These are phyloP conservation scores for Phytophthora crassamura DNA, from an alignment of 352 stramenopile species.

Conservation along the genomic window DNA sequence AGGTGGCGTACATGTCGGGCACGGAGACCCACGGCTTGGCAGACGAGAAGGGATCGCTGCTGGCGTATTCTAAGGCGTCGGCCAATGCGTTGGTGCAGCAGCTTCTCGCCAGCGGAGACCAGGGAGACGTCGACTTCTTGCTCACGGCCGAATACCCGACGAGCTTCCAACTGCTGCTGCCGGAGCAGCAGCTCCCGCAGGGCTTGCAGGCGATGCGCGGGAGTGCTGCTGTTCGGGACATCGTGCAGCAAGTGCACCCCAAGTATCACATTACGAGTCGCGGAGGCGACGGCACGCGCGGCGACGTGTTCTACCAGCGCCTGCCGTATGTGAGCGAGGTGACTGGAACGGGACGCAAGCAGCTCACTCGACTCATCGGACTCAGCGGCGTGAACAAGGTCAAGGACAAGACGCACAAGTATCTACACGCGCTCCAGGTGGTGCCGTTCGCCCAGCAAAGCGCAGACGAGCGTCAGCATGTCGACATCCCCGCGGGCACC, in stretches of 20 bases:
- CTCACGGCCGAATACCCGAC: conserved; percentile 61
- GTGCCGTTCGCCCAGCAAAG: conserved; percentile 40
- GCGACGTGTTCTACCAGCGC: conserved; percentile 78
- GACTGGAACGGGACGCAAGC: conserved; percentile 49
- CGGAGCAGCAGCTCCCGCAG: conserved; percentile 62
- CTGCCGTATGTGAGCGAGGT: conserved; percentile 80
- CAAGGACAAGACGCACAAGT: conserved; percentile 84
- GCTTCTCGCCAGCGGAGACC: conserved; percentile 25
- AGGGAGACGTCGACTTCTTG: conserved; percentile 67
- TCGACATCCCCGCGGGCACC: conserved; percentile 74
- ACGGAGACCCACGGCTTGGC: conserved; percentile 27
- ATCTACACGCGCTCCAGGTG: conserved; percentile 80
- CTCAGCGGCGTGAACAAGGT: conserved; percentile 61
- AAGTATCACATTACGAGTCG: conserved; percentile 81
- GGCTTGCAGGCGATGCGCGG: conserved; percentile 50
- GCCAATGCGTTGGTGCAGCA: conserved; percentile 24
- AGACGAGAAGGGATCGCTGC: conserved; percentile 37
- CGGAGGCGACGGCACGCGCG: conserved; percentile 37
- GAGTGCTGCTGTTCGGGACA: conserved; percentile 31
- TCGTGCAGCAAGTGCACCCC: conserved; percentile 59
- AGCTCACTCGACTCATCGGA: conserved; percentile 75
- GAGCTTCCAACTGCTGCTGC: conserved; percentile 61
- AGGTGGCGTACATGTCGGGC: conserved; percentile 51
- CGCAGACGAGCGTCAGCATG: conserved; percentile 33
- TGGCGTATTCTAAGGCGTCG: conserved; percentile 43